phyloP scores from a whole-genome alignment of 2,329 filamentous ascomycete genomes.

The Ophiocordyceps australis region DNA sequence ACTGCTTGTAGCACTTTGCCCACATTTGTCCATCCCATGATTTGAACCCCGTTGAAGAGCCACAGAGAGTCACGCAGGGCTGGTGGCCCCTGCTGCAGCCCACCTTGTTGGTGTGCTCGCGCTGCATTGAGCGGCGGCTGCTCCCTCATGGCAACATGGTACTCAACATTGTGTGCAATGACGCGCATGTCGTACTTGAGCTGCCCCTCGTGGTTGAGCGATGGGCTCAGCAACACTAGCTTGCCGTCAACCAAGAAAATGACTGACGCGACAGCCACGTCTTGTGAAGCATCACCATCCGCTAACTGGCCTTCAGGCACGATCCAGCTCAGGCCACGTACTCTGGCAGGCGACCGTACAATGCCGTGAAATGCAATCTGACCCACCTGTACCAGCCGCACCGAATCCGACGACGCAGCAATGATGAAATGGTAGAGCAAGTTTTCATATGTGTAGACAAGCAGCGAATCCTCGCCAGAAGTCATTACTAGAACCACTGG shows the following conservation, averaged over 20 bases:
- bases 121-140: constrained; percentile 32
- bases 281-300: constrained; percentile 86
- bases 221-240: constrained; percentile 78
- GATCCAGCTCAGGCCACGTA: constrained; percentile 90
- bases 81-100: constrained; percentile 14
- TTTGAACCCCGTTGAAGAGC: constrained; percentile 77
- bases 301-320: constrained; percentile 76
- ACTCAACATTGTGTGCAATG: constrained; percentile 90
- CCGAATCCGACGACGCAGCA: constrained; percentile 45
- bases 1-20: constrained; percentile 63
- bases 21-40: constrained; percentile 80
- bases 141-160: constrained; percentile 83
- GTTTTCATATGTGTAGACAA: constrained; percentile 96
- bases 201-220: constrained; percentile 61
- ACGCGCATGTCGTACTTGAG: constrained; percentile 98
- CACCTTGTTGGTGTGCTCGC: constrained; percentile 7
- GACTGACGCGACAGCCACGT: constrained; percentile 84
- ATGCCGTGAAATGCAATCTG: constrained; percentile 97
- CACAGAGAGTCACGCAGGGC: constrained; percentile 73
- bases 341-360: constrained; percentile 78
- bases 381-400: constrained; percentile 79
- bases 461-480: constrained; percentile 81
- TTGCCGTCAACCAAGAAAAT: constrained; percentile 96
- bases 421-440: constrained; percentile 91
- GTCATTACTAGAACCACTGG: constrained; percentile 81